These are phyloP conservation scores for Helianthus tuberosus DNA, from an alignment of 129 eudicot species.

Conservation along the genomic window DNA sequence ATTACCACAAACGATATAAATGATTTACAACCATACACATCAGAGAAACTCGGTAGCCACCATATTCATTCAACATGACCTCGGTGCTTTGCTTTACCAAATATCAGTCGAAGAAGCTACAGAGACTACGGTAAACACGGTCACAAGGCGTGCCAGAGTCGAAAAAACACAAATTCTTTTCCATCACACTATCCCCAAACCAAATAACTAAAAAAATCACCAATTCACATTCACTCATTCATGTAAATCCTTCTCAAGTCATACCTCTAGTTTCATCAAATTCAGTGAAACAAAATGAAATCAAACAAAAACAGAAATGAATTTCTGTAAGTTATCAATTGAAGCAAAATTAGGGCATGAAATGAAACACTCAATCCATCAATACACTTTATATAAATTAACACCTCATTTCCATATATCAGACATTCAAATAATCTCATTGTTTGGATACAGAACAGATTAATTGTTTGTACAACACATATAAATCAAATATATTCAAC, in stretches of 20 bases:
- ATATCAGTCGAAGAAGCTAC: not conserved
- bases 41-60: not conserved
- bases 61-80: not conserved
- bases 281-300: not conserved
- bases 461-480: too few species aligned
- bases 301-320: not conserved
- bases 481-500: not conserved
- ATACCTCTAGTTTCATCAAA: conserved; percentile 18
- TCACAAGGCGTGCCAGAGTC: not conserved
- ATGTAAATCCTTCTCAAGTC: conserved; percentile 9
- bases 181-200: not conserved
- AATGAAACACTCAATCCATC: conserved; percentile 6
- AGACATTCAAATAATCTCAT: not conserved
- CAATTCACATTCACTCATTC: not conserved
- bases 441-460: not conserved
- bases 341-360: conserved; percentile 29
- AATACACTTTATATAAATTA: not conserved
- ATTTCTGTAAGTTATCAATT: conserved; percentile 5
- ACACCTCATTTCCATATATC: not conserved
- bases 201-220: not conserved
- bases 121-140: not conserved
- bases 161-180: conserved; percentile 11
- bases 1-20: not conserved
- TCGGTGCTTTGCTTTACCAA: conserved; percentile 8
- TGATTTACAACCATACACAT: conserved; percentile 6